A percentile compares a stretch with the other conserved stretches of the same genome.
These are phyloP conservation scores for Viola pubescens DNA, from an alignment of 441 rosid genomes.

Conservation along the genomic window DNA sequence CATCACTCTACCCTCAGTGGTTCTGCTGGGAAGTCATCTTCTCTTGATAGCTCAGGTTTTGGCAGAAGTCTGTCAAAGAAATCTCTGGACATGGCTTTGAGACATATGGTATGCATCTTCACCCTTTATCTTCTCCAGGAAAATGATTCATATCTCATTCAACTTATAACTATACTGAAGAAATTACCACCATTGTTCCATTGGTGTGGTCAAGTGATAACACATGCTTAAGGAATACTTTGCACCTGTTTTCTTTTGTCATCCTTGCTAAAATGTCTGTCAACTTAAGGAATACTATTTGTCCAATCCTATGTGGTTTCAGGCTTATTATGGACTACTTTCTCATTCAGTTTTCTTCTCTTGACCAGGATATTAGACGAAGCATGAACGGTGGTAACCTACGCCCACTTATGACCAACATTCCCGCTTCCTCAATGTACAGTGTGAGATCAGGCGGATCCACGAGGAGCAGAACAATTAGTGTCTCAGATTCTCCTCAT, in stretches of 20 bases:
- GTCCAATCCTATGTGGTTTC: no score
- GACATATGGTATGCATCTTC: constrained; percentile 58
- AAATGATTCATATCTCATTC: background rate
- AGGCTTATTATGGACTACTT: background rate
- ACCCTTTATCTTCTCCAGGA: background rate
- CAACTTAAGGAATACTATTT: no score
- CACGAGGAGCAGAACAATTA: constrained; percentile 42
- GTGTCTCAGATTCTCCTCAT: constrained; percentile 55
- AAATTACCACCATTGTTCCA: no score
- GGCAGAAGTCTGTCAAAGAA: constrained; percentile 69
- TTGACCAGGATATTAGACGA: constrained; percentile 63
- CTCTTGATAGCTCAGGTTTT: constrained; percentile 52
- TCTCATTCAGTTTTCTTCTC: background rate
- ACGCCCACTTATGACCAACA: constrained; percentile 51
- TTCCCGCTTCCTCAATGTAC: constrained; percentile 72
- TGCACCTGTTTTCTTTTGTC: no score
- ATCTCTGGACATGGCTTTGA: constrained; percentile 79
- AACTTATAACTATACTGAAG: no score
- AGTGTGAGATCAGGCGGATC: constrained; percentile 57
- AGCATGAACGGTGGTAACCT: constrained; percentile 54
- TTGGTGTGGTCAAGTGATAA: no score
- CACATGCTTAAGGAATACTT: no score
- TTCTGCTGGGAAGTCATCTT: constrained; percentile 38
- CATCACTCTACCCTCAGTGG: constrained; percentile 19
- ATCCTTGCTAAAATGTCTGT: no score